Conservation (phyloP, 2,329 filamentous ascomycete species). For the Scytalidium lignicola region DNA sequence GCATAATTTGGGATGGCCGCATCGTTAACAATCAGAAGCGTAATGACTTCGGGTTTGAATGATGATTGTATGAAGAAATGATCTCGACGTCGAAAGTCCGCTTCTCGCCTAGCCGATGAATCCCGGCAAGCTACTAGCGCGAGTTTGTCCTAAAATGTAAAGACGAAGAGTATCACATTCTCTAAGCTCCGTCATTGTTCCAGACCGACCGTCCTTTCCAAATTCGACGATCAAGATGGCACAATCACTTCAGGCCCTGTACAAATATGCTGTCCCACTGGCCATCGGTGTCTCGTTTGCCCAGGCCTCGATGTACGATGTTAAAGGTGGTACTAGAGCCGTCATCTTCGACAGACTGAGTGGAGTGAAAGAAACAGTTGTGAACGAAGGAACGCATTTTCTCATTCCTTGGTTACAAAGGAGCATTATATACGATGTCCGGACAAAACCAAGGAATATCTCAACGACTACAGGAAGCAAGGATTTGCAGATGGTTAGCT, state of each 20-base stretch:
- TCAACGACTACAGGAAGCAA: slow-evolving; percentile 96
- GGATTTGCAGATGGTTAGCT: slow-evolving; percentile 99
- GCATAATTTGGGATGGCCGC: slow-evolving; percentile 27
- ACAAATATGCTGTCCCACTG: slow-evolving; percentile 67
- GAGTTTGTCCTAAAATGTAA: slow-evolving; percentile 21
- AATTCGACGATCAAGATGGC: slow-evolving; percentile 30
- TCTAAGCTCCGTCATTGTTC: background rate
- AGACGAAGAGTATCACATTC: background rate
- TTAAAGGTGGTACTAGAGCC: slow-evolving; percentile 87
- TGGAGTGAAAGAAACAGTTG: slow-evolving; percentile 87
- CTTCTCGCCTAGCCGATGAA: slow-evolving; percentile 16
- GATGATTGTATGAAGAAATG: background rate
- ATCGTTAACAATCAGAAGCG: slow-evolving; percentile 20
- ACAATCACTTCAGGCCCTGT: slow-evolving; percentile 55
- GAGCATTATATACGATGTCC: slow-evolving; percentile 92
- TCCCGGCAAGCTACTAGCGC: slow-evolving; percentile 19
- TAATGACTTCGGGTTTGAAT: slow-evolving; percentile 1
- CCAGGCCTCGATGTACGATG: slow-evolving; percentile 89
- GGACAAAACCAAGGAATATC: slow-evolving; percentile 96
- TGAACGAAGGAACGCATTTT: slow-evolving; percentile 97
- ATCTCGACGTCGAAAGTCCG: slow-evolving; percentile 14
- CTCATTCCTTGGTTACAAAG: slow-evolving; percentile 92
- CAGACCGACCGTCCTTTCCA: background rate
- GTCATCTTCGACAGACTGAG: slow-evolving; percentile 95
- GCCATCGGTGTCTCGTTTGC: slow-evolving; percentile 62